These are phyloP conservation scores for Nothophoma quercina DNA, from an alignment of 2,329 filamentous ascomycete species.

Conservation along the genomic window DNA sequence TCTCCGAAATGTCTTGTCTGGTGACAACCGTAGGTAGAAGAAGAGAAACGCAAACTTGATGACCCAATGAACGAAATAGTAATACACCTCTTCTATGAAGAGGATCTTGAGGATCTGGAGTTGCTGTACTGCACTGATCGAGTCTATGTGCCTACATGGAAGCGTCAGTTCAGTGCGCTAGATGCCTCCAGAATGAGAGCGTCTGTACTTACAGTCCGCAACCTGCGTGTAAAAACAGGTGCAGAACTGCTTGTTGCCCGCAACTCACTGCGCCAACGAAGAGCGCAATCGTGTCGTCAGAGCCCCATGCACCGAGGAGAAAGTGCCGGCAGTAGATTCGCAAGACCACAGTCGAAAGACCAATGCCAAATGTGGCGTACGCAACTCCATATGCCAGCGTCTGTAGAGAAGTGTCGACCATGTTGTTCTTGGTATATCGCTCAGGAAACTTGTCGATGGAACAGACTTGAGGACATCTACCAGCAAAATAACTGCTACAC, in stretches of 20 bases:
- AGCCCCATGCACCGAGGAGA: slow-evolving; percentile 27
- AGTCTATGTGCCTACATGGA: neutral
- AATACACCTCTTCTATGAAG: slow-evolving; percentile 44
- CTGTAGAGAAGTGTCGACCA: slow-evolving; percentile 25
- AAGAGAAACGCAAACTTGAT: slow-evolving; percentile 47
- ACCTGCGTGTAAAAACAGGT: slow-evolving; percentile 33
- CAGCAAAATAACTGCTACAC: no score
- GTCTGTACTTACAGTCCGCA: slow-evolving; percentile 27
- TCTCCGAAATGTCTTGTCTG: slow-evolving; percentile 28
- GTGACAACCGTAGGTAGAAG: slow-evolving; percentile 45
- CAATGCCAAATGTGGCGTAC: slow-evolving; percentile 26
- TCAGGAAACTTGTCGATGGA: no score
- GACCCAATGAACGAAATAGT: slow-evolving; percentile 40
- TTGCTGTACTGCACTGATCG: slow-evolving; percentile 4
- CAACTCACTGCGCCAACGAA: slow-evolving; percentile 24
- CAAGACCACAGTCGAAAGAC: slow-evolving; percentile 21
- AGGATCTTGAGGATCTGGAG: slow-evolving; percentile 25
- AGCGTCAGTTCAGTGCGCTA: neutral
- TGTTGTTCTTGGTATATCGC: neutral
- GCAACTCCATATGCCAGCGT: slow-evolving; percentile 29
- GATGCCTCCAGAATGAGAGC: neutral
- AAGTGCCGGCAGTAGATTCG: slow-evolving; percentile 26
- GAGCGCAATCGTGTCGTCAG: slow-evolving; percentile 27
- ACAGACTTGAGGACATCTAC: neutral
- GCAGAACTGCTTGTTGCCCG: slow-evolving; percentile 28